A percentile compares a stretch with the other conserved stretches of the same genome.
phyloP scores from a whole-genome alignment of 768 basidiomycete species.

The Chiua virens region DNA sequence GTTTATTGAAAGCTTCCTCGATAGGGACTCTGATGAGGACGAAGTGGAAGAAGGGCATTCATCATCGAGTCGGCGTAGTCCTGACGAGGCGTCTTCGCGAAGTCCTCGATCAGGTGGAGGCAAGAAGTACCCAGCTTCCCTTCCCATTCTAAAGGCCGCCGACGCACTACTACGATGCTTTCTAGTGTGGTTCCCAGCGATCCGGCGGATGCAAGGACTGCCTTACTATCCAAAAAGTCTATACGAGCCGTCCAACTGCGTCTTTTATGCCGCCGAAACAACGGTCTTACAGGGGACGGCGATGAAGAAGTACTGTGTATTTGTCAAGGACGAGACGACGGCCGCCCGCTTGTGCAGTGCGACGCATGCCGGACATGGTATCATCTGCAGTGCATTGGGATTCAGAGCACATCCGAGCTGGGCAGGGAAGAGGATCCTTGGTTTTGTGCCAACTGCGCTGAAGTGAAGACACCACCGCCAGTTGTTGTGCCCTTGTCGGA shows the following conservation, averaged over 20 bases:
- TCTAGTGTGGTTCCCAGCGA: slow-evolving; percentile 53
- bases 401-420: slow-evolving; percentile 58
- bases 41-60: slow-evolving; percentile 31
- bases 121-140: slow-evolving; percentile 61
- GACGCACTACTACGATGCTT: slow-evolving; percentile 10
- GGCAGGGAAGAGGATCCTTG: slow-evolving; percentile 79
- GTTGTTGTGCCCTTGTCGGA: slow-evolving; percentile 39
- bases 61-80: slow-evolving; percentile 7
- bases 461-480: slow-evolving; percentile 40
- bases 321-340: slow-evolving; percentile 67
- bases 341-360: slow-evolving; percentile 78
- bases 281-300: slow-evolving; percentile 34
- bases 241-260: slow-evolving; percentile 61
- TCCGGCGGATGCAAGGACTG: slow-evolving; percentile 74
- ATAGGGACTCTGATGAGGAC: slow-evolving; percentile 65
- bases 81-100: slow-evolving; percentile 17
- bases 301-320: slow-evolving; percentile 60
- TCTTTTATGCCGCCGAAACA: slow-evolving; percentile 39
- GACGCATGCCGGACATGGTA: slow-evolving; percentile 82
- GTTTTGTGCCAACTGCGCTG: slow-evolving; percentile 65
- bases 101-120: slow-evolving; percentile 42
- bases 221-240: slow-evolving; percentile 69
- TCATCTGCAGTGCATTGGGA: slow-evolving; percentile 78
- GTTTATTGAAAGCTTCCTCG: slow-evolving; percentile 70
- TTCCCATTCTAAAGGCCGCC: slow-evolving; percentile 37